phyloP scores from a whole-genome alignment of 176 grass and related monocot species.

The Lolium rigidum region DNA sequence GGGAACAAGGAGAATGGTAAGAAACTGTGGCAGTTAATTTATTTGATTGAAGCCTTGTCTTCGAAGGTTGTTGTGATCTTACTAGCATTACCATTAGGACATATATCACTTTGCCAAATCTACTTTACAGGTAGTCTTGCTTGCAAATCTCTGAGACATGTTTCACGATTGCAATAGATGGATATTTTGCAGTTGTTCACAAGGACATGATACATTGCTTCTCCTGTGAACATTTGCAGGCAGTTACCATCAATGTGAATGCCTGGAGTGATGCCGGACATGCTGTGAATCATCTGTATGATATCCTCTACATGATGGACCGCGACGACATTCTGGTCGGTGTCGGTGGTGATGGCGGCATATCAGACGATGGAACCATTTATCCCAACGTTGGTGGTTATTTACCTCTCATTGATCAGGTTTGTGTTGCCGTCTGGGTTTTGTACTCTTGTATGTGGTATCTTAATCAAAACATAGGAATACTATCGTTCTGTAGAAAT shows the following conservation, averaged over 20 bases:
- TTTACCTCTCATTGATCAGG: constrained; percentile 82
- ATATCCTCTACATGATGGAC: constrained; percentile 90
- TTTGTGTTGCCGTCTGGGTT: constrained; percentile 22
- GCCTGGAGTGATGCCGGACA: constrained; percentile 78
- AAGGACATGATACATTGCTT: not conserved
- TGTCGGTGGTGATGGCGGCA: constrained; percentile 84
- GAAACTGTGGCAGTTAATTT: not conserved
- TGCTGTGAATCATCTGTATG: constrained; percentile 82
- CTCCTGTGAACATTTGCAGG: constrained; percentile 39
- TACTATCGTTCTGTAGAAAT: not conserved
- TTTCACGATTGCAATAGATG: not conserved
- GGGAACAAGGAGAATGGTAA: constrained; percentile 21
- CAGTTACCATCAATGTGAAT: constrained; percentile 69
- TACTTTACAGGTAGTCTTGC: not conserved
- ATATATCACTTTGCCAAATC: not conserved
- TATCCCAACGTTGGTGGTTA: constrained; percentile 75
- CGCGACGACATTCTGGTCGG: constrained; percentile 78
- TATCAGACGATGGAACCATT: constrained; percentile 68
- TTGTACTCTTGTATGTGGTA: not conserved
- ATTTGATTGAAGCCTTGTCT: not conserved
- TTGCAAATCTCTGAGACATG: constrained; percentile 8
- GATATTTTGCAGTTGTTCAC: not conserved
- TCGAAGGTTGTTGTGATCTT: not conserved
- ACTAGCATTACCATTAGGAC: not conserved
- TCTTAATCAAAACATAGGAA: not conserved